These are phyloP conservation scores for Coemansia sp. DNA, from an alignment of 192 early-diverging fungal species.

Conservation along the genomic window DNA sequence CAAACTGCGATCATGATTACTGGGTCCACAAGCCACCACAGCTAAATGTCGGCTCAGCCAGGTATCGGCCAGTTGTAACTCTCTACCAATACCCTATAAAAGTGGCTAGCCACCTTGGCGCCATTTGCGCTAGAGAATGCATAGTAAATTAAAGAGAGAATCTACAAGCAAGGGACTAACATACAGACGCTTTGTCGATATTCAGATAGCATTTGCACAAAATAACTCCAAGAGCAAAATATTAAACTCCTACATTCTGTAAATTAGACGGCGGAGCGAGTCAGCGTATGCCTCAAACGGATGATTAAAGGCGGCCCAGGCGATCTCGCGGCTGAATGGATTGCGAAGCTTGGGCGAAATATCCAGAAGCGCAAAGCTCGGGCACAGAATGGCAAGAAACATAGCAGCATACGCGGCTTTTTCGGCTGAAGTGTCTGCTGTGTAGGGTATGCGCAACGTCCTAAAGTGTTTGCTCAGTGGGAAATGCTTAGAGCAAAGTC, in stretches of 20 bases:
- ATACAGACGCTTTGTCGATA: too few species aligned
- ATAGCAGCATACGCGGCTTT: neutral
- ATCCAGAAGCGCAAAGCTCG: neutral
- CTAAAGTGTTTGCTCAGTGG: neutral
- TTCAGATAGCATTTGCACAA: too few species aligned
- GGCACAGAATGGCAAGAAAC: neutral
- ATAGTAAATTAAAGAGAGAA: too few species aligned
- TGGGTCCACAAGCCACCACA: too few species aligned
- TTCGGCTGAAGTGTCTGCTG: neutral
- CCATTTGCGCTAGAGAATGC: too few species aligned
- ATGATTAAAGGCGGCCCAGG: neutral
- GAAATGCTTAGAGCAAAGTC: neutral
- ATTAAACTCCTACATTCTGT: neutral
- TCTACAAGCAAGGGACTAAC: too few species aligned
- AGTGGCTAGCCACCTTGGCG: too few species aligned
- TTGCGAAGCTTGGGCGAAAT: constrained; percentile 2
- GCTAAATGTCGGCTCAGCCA: too few species aligned
- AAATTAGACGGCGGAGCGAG: neutral
- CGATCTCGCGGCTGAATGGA: neutral
- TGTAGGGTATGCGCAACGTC: neutral
- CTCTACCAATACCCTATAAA: too few species aligned
- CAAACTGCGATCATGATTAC: too few species aligned
- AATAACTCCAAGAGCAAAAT: too few species aligned
- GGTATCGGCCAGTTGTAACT: too few species aligned
- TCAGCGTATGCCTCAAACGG: neutral